Conservation (phyloP, 225 moss, liverwort and hornwort species). For the Pseudoscleropodium purum region DNA sequence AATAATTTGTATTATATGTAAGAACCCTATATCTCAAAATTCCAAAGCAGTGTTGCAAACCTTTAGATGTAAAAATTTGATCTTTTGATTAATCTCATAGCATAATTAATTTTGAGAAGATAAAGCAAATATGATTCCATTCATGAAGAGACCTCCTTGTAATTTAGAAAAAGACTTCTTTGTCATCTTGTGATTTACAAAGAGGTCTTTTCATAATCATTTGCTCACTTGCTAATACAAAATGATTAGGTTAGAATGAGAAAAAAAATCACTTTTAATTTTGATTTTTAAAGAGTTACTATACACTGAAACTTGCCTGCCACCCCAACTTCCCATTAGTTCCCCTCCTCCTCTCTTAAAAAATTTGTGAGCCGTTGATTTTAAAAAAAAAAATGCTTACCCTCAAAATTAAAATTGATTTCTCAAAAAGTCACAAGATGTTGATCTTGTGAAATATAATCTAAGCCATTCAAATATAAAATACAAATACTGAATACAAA, state of each 20-base stretch:
- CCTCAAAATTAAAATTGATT: too few relatives aligned
- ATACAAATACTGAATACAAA: too few relatives aligned
- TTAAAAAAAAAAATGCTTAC: too few relatives aligned
- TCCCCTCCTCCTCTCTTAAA: too few relatives aligned
- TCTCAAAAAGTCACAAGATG: too few relatives aligned
- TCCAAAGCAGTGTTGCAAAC: not conserved
- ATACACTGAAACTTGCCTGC: too few relatives aligned
- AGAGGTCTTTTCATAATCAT: not conserved
- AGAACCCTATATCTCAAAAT: not conserved
- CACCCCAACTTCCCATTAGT: too few relatives aligned
- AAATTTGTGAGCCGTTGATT: too few relatives aligned
- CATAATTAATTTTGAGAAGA: not conserved
- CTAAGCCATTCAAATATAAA: too few relatives aligned
- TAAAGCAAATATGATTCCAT: not conserved
- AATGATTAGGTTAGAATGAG: not conserved
- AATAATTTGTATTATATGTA: not conserved
- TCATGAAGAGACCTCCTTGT: not conserved
- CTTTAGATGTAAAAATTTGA: not conserved
- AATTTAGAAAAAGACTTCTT: not conserved
- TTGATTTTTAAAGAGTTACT: not conserved
- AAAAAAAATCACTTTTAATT: not conserved
- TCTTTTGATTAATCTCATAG: not conserved
- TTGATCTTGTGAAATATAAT: too few relatives aligned
- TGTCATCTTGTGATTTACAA: fast-evolving
- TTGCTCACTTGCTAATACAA: not conserved